Base-by-base conservation (phyloP, 2,329 filamentous ascomycete genomes). In the Botryotinia calthae region DNA sequence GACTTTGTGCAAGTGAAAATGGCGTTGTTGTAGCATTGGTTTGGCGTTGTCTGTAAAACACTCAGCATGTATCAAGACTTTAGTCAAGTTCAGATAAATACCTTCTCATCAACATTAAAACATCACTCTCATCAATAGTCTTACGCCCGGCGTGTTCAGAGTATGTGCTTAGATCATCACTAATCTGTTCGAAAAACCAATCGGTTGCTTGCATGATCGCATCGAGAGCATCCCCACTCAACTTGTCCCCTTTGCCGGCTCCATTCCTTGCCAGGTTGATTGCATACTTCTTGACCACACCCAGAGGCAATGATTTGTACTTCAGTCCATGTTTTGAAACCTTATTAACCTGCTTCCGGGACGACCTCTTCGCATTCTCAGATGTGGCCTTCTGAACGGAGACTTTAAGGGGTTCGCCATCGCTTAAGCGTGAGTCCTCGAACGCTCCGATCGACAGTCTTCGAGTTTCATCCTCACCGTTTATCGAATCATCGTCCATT, bases 131-230 rank as follows among this genome's bases (percentile, higher is more conserved):
- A 78, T 97, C 93, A 77, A 98, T 94, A 4, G 90, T 94, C 82
- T 92, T 96, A 46, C 94, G 88, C 46, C 92, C 91, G 8, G 92
- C 94, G 81, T 98, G 94, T 74, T 89, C 86, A 28, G 94, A 92
- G 81, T 95, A 97, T 3, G 90, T 91, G 20, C 88, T 88, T 71
- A 97, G 83, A 79, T 97, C 94, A 74, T 94, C 92, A 65, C 92
- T 90, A 3, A 93, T 84, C 81, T 97, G 94, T 82, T 97, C 93
- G 81, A 97, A 97, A 82, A 94, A 97, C 91, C 93, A 96, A 75
- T 97, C 93, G 4, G 93, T 93, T 0, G 94, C 93, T 80, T 94
- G 91, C 78, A 91, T 90, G 71, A 97, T 89, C 7, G 91, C 91
- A 44, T 88, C 87, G 54, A 97, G 83, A 2, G 92, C 90, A 69